These are phyloP conservation scores for Pyracantha coccinea DNA, from an alignment of 331 rosid genomes.

Conservation along the genomic window DNA sequence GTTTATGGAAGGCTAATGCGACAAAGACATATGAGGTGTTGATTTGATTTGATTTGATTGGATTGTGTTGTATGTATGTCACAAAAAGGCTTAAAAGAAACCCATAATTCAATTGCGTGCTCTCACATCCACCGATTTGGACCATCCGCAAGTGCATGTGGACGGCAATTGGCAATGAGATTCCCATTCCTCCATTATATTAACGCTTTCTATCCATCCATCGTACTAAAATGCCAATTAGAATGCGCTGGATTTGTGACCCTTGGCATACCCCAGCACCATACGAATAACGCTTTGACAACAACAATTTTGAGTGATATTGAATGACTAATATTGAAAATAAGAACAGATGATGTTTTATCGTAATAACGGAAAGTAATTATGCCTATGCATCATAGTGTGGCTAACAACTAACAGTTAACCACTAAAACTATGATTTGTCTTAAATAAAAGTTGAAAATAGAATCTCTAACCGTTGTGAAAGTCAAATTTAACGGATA, in stretches of 20 bases:
- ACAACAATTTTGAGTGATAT: not conserved
- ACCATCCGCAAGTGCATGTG: slow-evolving; percentile 23
- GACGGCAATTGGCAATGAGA: slow-evolving; percentile 13
- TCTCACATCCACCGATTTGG: slow-evolving; percentile 20
- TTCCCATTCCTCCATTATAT: too few species aligned
- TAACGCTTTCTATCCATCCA: too few species aligned
- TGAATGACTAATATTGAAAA: too few species aligned
- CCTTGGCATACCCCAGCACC: not conserved
- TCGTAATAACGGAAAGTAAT: too few species aligned
- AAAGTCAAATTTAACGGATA: too few species aligned
- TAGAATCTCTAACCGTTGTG: too few species aligned
- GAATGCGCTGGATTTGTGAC: not conserved
- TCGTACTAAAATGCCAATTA: not conserved
- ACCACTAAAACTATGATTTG: too few species aligned
- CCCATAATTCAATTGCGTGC: not conserved
- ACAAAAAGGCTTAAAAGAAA: slow-evolving; percentile 11
- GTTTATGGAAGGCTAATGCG: slow-evolving; percentile 19
- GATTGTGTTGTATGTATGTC: slow-evolving; percentile 8
- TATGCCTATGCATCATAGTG: too few species aligned
- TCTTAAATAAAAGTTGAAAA: too few species aligned
- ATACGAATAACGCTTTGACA: not conserved
- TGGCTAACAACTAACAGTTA: too few species aligned
- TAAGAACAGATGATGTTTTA: too few species aligned
- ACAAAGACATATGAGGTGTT: slow-evolving; percentile 37
- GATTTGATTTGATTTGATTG: slow-evolving; percentile 9